Conservation (phyloP, 352 stramenopile genomes). For the Phytophthora cryptogea region DNA sequence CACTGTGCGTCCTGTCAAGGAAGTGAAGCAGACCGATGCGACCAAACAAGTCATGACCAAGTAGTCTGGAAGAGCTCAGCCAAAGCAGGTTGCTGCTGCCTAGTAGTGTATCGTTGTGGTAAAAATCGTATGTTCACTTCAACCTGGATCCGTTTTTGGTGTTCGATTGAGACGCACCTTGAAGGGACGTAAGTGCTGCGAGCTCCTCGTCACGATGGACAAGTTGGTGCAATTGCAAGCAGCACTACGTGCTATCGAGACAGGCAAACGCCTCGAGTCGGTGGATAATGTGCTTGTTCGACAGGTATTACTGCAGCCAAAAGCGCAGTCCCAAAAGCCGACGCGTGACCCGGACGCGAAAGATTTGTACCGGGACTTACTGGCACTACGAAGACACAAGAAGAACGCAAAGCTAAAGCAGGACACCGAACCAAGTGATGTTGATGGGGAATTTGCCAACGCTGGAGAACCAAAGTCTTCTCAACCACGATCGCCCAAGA, state of each 20-base stretch:
- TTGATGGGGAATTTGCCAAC: background rate
- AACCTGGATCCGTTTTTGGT: constrained; percentile 7
- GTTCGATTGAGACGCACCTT: constrained; percentile 1
- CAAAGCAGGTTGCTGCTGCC: background rate
- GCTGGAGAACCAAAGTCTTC: background rate
- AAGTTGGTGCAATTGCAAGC: constrained; percentile 49
- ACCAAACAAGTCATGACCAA: background rate
- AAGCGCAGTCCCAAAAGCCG: constrained; percentile 1
- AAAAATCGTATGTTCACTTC: constrained; percentile 9
- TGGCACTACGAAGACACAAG: constrained; percentile 35
- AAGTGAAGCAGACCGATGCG: constrained; percentile 1
- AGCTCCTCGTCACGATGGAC: constrained; percentile 15
- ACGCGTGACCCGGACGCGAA: constrained; percentile 21
- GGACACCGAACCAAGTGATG: background rate
- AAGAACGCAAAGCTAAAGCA: constrained; percentile 23
- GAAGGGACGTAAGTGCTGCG: constrained; percentile 10
- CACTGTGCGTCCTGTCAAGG: constrained; percentile 11
- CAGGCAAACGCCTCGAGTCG: constrained; percentile 45
- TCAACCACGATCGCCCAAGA: constrained; percentile 14
- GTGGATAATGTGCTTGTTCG: constrained; percentile 58
- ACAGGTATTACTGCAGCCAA: constrained; percentile 46
- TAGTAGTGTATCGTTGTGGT: constrained; percentile 5
- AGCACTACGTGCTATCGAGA: constrained; percentile 61
- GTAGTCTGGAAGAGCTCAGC: background rate
- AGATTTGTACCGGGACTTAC: constrained; percentile 50